A percentile compares a stretch with the other conserved stretches of the same genome.
These are phyloP conservation scores for Lentinula sp. DNA, from an alignment of 768 basidiomycete genomes.

Conservation along the genomic window DNA sequence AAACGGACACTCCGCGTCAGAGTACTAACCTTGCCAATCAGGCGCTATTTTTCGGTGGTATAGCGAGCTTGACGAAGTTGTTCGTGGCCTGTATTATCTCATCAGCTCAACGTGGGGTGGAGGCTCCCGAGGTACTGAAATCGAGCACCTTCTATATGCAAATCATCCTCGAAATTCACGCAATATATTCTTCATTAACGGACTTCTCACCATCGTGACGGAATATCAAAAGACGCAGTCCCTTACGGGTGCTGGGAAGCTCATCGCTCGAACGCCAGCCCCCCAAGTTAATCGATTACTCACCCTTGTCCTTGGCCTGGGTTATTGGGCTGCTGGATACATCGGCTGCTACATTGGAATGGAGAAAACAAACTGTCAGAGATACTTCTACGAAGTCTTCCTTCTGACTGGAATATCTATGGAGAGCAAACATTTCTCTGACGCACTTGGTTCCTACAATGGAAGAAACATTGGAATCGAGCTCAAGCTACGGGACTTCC, in stretches of 20 bases:
- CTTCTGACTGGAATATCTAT: background rate
- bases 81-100: constrained; percentile 9
- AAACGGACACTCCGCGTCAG: too few relatives aligned
- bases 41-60: constrained; percentile 3
- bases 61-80: constrained; percentile 4
- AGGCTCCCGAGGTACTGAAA: constrained; percentile 9
- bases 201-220: constrained; percentile 2
- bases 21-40: background rate
- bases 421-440: background rate
- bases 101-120: constrained; percentile 11
- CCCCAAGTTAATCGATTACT: constrained; percentile 2
- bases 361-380: background rate
- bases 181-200: constrained; percentile 12
- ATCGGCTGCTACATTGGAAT: background rate
- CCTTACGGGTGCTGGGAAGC: constrained; percentile 8
- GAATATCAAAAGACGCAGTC: constrained; percentile 12
- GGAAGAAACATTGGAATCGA: background rate
- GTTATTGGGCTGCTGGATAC: background rate
- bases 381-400: constrained; percentile 1
- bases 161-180: background rate
- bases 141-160: constrained; percentile 9
- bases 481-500: background rate
- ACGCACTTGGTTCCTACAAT: background rate
- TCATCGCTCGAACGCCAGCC: too few relatives aligned
- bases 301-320: background rate